Conservation (phyloP, 2,329 filamentous ascomycete species). For the Epichloe scottii region DNA sequence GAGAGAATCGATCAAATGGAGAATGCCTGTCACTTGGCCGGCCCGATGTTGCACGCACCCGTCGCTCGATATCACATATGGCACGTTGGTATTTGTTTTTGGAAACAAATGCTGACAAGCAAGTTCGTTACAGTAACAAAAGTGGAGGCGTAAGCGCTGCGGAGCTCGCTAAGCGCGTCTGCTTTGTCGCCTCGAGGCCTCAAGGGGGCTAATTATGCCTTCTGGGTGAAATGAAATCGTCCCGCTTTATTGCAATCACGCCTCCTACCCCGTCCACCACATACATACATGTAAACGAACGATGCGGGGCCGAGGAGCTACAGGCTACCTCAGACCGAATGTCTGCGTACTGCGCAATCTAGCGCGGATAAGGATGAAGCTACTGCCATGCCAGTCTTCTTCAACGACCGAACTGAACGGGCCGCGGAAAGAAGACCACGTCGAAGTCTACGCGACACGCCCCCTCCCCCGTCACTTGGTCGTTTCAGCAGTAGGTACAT, state of each 20-base stretch:
- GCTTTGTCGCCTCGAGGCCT: background rate
- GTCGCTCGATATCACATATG: background rate
- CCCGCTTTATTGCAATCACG: background rate
- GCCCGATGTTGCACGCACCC: background rate
- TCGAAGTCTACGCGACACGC: background rate
- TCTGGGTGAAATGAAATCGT: background rate
- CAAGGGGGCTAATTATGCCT: background rate
- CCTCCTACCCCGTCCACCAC: background rate
- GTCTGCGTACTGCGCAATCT: no score
- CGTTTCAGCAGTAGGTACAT: background rate
- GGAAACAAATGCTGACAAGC: background rate
- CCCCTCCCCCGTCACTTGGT: background rate
- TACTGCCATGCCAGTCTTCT: no score
- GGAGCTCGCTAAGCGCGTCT: constrained; percentile 4
- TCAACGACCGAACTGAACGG: no score
- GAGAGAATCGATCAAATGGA: background rate
- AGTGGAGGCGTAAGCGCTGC: constrained; percentile 1
- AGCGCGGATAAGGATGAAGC: no score
- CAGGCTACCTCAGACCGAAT: no score
- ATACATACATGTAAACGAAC: no score
- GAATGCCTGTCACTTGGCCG: background rate
- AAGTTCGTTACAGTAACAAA: background rate
- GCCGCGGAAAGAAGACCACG: no score
- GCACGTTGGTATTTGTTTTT: background rate
- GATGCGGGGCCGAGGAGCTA: no score